Conservation (phyloP, 2,329 filamentous ascomycete genomes). For the Phaeophleospora eucalypticola region DNA sequence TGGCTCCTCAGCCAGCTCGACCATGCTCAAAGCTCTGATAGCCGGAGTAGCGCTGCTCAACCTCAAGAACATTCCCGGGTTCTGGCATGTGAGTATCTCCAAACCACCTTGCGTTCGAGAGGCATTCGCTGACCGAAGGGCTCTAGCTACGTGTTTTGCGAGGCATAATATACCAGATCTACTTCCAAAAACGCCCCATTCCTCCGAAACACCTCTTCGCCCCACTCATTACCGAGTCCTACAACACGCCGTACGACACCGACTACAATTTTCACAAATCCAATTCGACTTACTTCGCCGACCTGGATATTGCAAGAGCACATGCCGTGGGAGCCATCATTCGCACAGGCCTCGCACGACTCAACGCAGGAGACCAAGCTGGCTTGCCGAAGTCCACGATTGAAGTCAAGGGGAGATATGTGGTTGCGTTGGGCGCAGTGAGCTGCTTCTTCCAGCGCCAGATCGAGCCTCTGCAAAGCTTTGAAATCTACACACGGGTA, state of each 20-base stretch:
- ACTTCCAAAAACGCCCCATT: constrained; percentile 38
- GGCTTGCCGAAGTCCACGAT: constrained; percentile 30
- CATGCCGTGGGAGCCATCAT: constrained; percentile 64
- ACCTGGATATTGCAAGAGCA: constrained; percentile 78
- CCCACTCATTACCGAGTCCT: constrained; percentile 62
- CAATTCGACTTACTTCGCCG: constrained; percentile 80
- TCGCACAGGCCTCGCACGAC: constrained; percentile 40
- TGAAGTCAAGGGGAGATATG: constrained; percentile 29
- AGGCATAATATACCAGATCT: constrained; percentile 45
- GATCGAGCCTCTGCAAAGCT: constrained; percentile 43
- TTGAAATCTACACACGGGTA: constrained; percentile 47
- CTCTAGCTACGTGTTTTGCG: constrained; percentile 44
- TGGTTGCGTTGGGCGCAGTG: constrained; percentile 46
- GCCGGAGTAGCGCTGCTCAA: constrained; percentile 56
- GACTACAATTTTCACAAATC: constrained; percentile 85
- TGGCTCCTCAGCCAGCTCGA: constrained; percentile 18
- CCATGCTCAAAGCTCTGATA: constrained; percentile 21
- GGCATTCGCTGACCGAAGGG: neutral
- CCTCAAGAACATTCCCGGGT: constrained; percentile 68
- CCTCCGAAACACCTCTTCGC: constrained; percentile 64
- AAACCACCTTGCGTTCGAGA: no score
- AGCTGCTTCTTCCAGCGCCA: constrained; percentile 47
- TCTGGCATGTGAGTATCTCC: constrained; percentile 82
- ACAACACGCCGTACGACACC: constrained; percentile 69
- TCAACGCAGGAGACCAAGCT: constrained; percentile 34